A percentile compares a stretch with the other conserved stretches of the same genome.
phyloP scores from a whole-genome alignment of 2,329 filamentous ascomycete genomes.

The Pseudogymnoascus sp. region DNA sequence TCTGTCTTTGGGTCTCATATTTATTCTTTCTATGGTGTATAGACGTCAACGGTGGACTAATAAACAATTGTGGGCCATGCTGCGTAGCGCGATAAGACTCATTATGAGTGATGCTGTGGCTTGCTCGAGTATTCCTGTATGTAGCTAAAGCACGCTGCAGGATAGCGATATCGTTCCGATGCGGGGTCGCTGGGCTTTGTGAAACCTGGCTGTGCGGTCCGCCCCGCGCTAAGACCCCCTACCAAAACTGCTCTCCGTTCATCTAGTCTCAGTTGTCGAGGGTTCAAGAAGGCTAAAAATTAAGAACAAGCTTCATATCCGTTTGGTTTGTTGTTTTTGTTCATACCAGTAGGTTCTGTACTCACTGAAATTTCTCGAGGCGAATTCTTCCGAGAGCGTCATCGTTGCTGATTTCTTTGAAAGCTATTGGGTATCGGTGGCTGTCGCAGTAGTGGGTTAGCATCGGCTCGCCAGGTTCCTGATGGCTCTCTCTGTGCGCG shows the following conservation, averaged over 20 bases:
- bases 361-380: conserved; percentile 67
- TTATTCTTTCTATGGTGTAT: not conserved
- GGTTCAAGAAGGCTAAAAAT: not conserved
- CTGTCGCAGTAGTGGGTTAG: conserved; percentile 2
- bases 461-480: not conserved
- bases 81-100: not conserved
- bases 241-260: not conserved
- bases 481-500: not conserved
- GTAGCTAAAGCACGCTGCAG: not conserved
- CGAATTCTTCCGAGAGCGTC: conserved; percentile 65
- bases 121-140: not conserved
- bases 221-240: not conserved
- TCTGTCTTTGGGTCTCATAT: not conserved
- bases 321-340: not conserved
- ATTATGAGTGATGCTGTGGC: not conserved
- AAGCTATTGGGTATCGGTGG: conserved; percentile 6
- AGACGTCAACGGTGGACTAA: not conserved
- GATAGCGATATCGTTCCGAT: not conserved
- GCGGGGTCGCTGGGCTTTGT: not conserved
- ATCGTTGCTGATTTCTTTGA: conserved; percentile 40
- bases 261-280: not conserved
- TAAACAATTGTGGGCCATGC: not conserved
- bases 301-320: not conserved
- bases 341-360: conserved; percentile 16
- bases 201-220: not conserved